phyloP scores from a whole-genome alignment of 2,329 filamentous ascomycete species.

The Lasiodiplodia hormozganensis region DNA sequence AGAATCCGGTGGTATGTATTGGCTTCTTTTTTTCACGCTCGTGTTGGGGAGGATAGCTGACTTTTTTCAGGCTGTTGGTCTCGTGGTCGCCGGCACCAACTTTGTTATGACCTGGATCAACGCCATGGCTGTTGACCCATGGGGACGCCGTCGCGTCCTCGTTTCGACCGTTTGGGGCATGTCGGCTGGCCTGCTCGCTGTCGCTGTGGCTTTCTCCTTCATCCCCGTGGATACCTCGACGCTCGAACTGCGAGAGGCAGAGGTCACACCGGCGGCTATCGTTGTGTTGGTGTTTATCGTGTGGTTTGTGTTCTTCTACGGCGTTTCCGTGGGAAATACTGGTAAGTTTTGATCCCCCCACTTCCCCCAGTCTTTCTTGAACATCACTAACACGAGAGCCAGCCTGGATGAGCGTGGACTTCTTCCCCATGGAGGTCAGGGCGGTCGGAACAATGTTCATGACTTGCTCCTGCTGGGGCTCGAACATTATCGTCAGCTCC shows the following conservation, averaged over 20 bases:
- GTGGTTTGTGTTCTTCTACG: constrained; percentile 53
- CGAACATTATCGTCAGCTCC: constrained; percentile 55
- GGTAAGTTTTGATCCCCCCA: no score
- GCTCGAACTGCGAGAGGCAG: constrained; percentile 46
- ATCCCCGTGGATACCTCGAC: constrained; percentile 52
- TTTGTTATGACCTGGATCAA: constrained; percentile 60
- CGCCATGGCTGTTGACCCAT: constrained; percentile 54
- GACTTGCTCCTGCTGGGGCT: constrained; percentile 49
- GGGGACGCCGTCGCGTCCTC: constrained; percentile 55
- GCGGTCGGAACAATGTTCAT: constrained; percentile 58
- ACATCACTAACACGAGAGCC: no score
- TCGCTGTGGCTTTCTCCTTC: constrained; percentile 55
- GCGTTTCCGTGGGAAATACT: constrained; percentile 55
- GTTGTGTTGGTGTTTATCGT: constrained; percentile 55
- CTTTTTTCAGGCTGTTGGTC: constrained; percentile 47
- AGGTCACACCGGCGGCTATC: constrained; percentile 44
- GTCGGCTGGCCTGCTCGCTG: constrained; percentile 51
- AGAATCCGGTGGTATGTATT: constrained; percentile 47
- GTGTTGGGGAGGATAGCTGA: no score
- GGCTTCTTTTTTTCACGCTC: no score
- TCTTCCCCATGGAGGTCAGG: constrained; percentile 57
- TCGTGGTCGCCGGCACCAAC: constrained; percentile 54
- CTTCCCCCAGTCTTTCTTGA: no score
- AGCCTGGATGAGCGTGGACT: constrained; percentile 56
- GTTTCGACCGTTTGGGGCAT: constrained; percentile 55